phyloP scores from a whole-genome alignment of 129 eudicot species.

The Flaveria sonorensis region DNA sequence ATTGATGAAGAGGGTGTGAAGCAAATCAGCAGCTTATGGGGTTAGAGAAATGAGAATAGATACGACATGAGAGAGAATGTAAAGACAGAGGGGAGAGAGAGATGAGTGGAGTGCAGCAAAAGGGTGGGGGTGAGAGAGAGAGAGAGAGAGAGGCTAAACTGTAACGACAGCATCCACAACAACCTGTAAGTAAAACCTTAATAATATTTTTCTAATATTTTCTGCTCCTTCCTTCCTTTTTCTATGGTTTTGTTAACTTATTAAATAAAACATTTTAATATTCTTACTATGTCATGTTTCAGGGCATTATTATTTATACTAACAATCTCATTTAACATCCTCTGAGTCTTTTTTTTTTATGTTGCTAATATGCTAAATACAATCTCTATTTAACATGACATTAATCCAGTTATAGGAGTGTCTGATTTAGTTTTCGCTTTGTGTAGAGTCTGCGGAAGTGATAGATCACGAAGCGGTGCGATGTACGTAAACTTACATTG shows the following conservation, averaged over 20 bases:
- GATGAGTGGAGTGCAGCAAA: constrained; percentile 44
- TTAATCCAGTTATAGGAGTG: no score
- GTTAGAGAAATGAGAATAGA: not conserved
- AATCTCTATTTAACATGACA: no score
- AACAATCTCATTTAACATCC: no score
- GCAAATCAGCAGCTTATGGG: not conserved
- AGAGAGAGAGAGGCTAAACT: constrained; percentile 21
- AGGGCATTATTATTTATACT: no score
- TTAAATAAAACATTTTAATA: no score
- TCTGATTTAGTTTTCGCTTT: no score
- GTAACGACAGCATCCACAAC: constrained; percentile 44
- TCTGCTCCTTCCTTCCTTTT: not conserved
- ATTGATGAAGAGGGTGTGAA: not conserved
- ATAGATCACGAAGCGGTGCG: no score
- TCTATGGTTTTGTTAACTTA: not conserved
- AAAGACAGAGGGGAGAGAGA: constrained; percentile 14
- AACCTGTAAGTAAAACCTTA: constrained; percentile 27
- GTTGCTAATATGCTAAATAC: no score
- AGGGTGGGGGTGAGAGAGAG: constrained; percentile 26
- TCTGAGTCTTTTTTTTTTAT: no score
- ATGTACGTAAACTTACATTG: no score
- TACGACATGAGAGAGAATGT: constrained; percentile 14
- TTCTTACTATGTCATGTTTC: no score
- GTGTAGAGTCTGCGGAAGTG: no score
- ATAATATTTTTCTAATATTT: not conserved